Conservation (phyloP, 1,284 basidiomycete genomes). For the Puccinia brachypodii region DNA sequence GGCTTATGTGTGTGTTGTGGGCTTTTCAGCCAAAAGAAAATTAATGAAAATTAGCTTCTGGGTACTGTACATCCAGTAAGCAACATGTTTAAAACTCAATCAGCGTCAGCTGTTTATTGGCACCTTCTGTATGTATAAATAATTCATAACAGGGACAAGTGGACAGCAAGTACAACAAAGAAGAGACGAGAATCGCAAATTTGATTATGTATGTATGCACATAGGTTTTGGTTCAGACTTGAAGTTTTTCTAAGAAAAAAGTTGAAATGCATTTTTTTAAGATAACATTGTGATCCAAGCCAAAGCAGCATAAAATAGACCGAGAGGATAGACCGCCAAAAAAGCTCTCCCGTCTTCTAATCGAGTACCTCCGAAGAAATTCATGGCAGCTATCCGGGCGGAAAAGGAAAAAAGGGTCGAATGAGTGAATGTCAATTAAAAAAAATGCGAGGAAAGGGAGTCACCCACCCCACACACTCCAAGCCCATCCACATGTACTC, state of each 20-base stretch:
- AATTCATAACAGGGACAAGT: too few species aligned
- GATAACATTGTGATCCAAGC: constrained; percentile 57
- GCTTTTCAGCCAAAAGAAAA: too few species aligned
- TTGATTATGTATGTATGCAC: too few species aligned
- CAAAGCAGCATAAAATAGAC: constrained; percentile 62
- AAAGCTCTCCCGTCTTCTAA: constrained; percentile 81
- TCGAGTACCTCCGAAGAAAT: constrained; percentile 89
- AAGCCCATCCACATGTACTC: constrained; percentile 79
- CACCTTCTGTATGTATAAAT: too few species aligned
- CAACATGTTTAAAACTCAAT: too few species aligned
- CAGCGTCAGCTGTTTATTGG: too few species aligned
- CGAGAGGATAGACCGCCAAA: constrained; percentile 85
- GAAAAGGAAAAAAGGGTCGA: background rate
- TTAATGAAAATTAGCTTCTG: too few species aligned
- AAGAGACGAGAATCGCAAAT: too few species aligned
- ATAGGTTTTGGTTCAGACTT: too few species aligned
- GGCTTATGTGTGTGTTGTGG: too few species aligned
- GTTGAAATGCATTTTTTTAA: constrained; percentile 42
- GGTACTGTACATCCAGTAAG: too few species aligned
- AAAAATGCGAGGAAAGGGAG: constrained; percentile 6
- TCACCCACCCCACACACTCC: constrained; percentile 90
- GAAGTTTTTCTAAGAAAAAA: background rate
- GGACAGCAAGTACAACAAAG: too few species aligned
- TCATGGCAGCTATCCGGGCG: constrained; percentile 71
- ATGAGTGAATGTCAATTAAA: background rate